Evolutionary conservation across 2,329 filamentous ascomycete species (phyloP).

Genomic region (Fusarium mundagurra): DNA sequence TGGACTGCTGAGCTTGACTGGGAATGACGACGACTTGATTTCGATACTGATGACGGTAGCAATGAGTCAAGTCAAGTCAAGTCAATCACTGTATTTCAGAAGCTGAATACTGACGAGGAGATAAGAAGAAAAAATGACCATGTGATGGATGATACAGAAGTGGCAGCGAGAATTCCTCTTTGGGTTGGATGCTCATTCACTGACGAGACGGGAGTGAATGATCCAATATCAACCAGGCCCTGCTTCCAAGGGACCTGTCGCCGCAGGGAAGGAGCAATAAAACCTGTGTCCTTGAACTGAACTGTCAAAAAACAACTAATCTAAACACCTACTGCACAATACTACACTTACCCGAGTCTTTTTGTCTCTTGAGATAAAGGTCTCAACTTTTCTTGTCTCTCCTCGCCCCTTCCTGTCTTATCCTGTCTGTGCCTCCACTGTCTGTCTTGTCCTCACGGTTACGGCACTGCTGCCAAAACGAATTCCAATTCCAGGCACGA

Average conservation of each 20-base stretch:
- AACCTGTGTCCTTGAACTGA: background rate
- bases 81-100: background rate
- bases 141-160: constrained; percentile 10
- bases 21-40: constrained; percentile 22
- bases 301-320: background rate
- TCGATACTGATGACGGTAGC: background rate
- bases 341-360: background rate
- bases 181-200: constrained; percentile 12
- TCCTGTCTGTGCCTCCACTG: background rate
- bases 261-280: background rate
- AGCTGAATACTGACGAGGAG: background rate
- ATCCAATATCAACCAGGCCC: constrained; percentile 11
- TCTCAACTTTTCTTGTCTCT: background rate
- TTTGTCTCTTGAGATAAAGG: background rate
- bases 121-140: background rate
- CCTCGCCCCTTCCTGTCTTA: background rate
- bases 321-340: background rate
- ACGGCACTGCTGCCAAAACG: constrained; percentile 11
- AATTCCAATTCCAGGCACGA: constrained; percentile 29
- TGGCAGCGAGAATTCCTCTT: background rate
- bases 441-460: background rate
- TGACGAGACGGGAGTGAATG: constrained; percentile 9
- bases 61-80: background rate
- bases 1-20: background rate
- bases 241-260: background rate